Evolutionary conservation across 208 protist species (phyloP), one percentile per base, ranked within the genome.

Genomic region (Crithidia acanthocephali): DNA sequence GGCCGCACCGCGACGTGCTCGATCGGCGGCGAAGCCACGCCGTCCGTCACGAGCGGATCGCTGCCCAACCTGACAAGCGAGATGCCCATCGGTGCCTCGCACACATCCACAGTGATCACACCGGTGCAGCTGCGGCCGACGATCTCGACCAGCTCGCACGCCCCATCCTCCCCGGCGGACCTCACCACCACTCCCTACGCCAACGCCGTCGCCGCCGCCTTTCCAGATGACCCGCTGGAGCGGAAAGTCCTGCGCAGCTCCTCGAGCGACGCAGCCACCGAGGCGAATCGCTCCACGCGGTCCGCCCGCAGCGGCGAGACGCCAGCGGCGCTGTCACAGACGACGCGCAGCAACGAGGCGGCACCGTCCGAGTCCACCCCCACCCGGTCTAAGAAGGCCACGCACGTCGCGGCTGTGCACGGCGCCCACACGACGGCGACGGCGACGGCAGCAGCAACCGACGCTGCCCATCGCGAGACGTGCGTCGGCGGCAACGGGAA

Each of bases 141-240:
- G 18, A 25, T 30, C 40, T 53, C 65, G 22, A 48, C 13, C 42
- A 55, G 32, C 42, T 75, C 50, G 6, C 53, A n/a, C 18, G 42
- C 27, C 20, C 47, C 53, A 8, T 44, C 59, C 7, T 47, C 69
- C 1, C n/a, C 45, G 11, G 42, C 33, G 1, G 69, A 68, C 8
- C 15, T 53, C 23, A 53, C 22, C 55, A 44, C 30, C 60, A 47
- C 28, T 27, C 0, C 25, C 7, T 11, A n/a, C 30, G 7, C n/a
- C n/a, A n/a, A n/a, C n/a, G 22, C 25, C 45, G 40, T 33, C 25
- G 22, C 68, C 35, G 5, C 47, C 2, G 50, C 16, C 22, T 57
- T 63, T 16, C 22, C 35, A 7, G 45, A 35, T n/a, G 76, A 83
- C 33, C 78, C 72, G 37, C 78, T 83, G 53, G 72, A 79, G 47